Conservation (phyloP, 805 yeast genomes). For the Metschnikowia proteae region DNA sequence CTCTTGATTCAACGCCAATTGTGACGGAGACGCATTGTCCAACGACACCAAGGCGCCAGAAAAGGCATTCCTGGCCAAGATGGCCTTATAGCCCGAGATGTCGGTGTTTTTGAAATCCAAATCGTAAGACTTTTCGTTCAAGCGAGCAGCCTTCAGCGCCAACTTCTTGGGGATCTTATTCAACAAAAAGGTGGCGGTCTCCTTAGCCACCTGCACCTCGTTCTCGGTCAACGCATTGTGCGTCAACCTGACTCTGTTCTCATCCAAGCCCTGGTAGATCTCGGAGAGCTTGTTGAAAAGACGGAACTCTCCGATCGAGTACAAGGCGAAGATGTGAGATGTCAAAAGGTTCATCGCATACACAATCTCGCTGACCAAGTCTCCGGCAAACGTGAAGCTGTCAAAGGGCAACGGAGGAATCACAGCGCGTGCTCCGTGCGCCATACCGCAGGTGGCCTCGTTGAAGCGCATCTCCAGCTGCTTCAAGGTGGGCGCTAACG, state of each 20-base stretch:
- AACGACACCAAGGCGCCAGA: constrained; percentile 54
- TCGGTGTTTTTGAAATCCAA: constrained; percentile 43
- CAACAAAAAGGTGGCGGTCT: constrained; percentile 49
- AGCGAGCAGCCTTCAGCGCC: constrained; percentile 39
- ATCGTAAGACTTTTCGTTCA: constrained; percentile 37
- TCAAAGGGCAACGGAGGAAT: constrained; percentile 56
- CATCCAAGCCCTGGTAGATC: constrained; percentile 56
- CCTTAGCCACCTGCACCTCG: constrained; percentile 48
- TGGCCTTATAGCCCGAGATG: constrained; percentile 62
- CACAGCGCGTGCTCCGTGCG: constrained; percentile 2
- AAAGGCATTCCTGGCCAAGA: constrained; percentile 58
- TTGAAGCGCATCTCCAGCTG: constrained; percentile 27
- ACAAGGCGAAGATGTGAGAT: constrained; percentile 64
- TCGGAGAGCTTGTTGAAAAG: constrained; percentile 52
- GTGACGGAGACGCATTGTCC: constrained; percentile 46
- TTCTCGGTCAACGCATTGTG: constrained; percentile 50
- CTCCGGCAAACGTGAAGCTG: constrained; percentile 38
- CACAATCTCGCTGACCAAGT: constrained; percentile 52
- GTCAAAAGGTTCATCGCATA: constrained; percentile 55
- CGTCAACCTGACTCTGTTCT: constrained; percentile 50
- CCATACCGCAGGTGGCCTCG: constrained; percentile 21
- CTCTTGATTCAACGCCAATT: constrained; percentile 63
- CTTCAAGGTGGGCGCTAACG: constrained; percentile 31
- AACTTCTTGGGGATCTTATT: constrained; percentile 60
- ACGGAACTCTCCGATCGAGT: constrained; percentile 67